Evolutionary conservation across 345 rosid genomes (phyloP).

Genomic region (Schrenkiella parvula): DNA sequence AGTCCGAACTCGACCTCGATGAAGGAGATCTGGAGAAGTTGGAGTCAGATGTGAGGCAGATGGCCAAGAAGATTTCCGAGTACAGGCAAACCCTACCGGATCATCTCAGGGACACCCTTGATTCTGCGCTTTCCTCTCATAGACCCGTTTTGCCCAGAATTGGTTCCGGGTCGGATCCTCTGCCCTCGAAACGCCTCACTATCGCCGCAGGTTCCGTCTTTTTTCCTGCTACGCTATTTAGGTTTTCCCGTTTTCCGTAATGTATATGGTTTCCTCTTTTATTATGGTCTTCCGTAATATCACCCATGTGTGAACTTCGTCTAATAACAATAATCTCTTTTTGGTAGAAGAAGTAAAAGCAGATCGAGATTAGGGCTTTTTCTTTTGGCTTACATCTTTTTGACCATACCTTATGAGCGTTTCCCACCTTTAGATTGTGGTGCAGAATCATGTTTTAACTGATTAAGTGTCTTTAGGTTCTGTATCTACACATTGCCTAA

Average conservation of each 20-base stretch:
- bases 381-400: too few species aligned
- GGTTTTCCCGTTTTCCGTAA: background rate
- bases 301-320: too few species aligned
- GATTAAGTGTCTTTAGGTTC: background rate
- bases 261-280: too few species aligned
- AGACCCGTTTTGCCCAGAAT: conserved; percentile 35
- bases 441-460: background rate
- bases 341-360: too few species aligned
- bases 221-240: background rate
- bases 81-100: conserved; percentile 62
- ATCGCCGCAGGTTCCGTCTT: conserved; percentile 32
- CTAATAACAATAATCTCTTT: too few species aligned
- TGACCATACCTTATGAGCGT: too few species aligned
- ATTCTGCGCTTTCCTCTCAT: conserved; percentile 45
- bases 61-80: conserved; percentile 62
- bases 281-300: too few species aligned
- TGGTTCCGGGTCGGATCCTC: conserved; percentile 36
- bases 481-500: background rate
- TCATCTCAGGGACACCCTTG: conserved; percentile 48
- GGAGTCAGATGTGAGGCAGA: conserved; percentile 53
- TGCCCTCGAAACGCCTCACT: conserved; percentile 22
- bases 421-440: too few species aligned
- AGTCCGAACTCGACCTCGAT: conserved; percentile 17
- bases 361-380: too few species aligned
- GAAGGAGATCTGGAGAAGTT: conserved; percentile 50